Base-by-base conservation (phyloP, 1,284 basidiomycete species). In the Leccinum pachyderme region DNA sequence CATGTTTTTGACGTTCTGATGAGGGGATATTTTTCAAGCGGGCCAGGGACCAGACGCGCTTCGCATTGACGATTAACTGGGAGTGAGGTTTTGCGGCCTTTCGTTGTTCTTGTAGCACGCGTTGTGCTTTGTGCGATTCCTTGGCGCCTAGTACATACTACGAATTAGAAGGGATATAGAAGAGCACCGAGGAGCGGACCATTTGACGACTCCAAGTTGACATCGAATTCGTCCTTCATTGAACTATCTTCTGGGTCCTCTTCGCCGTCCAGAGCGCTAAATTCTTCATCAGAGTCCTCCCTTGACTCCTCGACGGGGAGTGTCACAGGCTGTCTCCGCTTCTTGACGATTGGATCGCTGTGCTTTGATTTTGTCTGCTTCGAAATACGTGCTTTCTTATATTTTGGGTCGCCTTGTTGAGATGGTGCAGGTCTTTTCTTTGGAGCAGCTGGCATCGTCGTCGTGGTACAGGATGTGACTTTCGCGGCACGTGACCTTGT, bases 1-100 rank as follows among this genome's bases (percentile, higher is more conserved):
- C 77, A 49, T 91, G 83, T 61, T 84, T 82, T 62, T 85, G 82
- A 29, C 92, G 82, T 65, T 95, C 88, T n/a, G 80, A 72, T 49
- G 84, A 77, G 1, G 83, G 73, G 49, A 92, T 79, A 54, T 86
- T 85, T 69, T 89, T 88, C 71, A 87, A 81, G 53, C 87, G 81
- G 1, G 89, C 91, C 18, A 83, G 79, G n/a, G 87, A 83, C 93
- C 93, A 95, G 15, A 90, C 75, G 2, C 80, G 79, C 67, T 93
- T 95, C 35, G 92, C 91, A 47, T 87, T 80, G 3, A 75, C 71
- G 22, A 95, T 80, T 2, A 93, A 73, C 37, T 80, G 77, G 1
- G 89, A 89, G 67, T 95, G 86, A 0, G 91, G 87, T 66, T 93
- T 90, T 2, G 87, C 79, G 0, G 89, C 89, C 47, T 78, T 80